Conservation (phyloP, 148 eudicot genomes). For the Cornus florida region DNA sequence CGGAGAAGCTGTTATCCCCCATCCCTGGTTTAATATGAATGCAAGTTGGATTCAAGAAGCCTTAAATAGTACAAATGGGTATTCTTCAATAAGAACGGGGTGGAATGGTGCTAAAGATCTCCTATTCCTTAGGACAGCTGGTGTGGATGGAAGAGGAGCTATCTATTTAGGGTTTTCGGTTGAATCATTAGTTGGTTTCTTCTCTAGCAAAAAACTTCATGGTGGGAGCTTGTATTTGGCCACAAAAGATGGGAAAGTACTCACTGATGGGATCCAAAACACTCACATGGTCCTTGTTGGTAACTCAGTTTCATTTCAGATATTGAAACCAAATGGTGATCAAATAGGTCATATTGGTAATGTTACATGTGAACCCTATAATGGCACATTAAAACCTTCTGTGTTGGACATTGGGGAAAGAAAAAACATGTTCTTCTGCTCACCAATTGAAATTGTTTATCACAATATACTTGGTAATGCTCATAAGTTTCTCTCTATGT, state of each 20-base stretch:
- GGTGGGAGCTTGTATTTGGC: conserved; percentile 52
- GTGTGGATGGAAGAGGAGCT: conserved; percentile 30
- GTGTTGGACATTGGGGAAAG: conserved; percentile 31
- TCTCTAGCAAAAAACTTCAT: conserved; percentile 20
- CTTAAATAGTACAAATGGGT: conserved; percentile 34
- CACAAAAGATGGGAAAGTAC: conserved; percentile 32
- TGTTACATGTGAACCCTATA: conserved; percentile 31
- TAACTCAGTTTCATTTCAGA: conserved; percentile 21
- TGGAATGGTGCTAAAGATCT: conserved; percentile 28
- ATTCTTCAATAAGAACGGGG: conserved; percentile 34
- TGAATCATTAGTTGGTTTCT: conserved; percentile 20
- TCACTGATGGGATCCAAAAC: conserved; percentile 33
- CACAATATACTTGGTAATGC: background rate
- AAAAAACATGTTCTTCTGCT: conserved; percentile 37
- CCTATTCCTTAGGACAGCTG: conserved; percentile 33
- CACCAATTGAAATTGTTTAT: conserved; percentile 28
- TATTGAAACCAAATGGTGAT: conserved; percentile 14
- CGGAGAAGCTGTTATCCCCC: conserved; percentile 33
- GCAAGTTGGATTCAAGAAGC: conserved; percentile 41
- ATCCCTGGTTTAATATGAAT: conserved; percentile 15
- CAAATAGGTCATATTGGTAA: conserved; percentile 25
- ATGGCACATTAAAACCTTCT: conserved; percentile 19
- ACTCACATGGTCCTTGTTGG: conserved; percentile 21
- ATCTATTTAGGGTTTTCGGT: conserved; percentile 54
- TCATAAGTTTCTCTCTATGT: background rate